A percentile compares a stretch with the other conserved stretches of the same genome.
Conservation (phyloP, 495 filamentous ascomycete genomes). For the Tricharina praecox region DNA sequence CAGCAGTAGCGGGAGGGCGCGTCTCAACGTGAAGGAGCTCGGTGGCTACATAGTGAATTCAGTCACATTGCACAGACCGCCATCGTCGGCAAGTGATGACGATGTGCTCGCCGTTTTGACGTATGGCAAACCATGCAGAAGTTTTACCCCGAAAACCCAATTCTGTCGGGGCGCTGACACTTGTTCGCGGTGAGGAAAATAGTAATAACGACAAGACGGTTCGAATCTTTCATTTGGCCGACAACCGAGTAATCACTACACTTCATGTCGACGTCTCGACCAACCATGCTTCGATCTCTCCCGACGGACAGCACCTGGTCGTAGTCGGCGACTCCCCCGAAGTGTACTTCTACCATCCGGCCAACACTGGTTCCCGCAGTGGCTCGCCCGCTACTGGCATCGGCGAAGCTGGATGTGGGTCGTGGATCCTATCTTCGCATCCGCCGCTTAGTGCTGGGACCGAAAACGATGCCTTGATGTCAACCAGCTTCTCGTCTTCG, state of each 20-base stretch:
- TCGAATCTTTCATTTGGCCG: slow-evolving; percentile 54
- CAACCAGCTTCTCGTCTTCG: slow-evolving; percentile 53
- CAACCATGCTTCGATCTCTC: slow-evolving; percentile 84
- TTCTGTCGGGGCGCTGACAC: no score
- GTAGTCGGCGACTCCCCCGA: slow-evolving; percentile 72
- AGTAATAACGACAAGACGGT: slow-evolving; percentile 85
- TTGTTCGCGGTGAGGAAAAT: not conserved
- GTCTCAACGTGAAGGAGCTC: slow-evolving; percentile 29
- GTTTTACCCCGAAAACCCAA: not conserved
- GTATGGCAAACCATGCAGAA: slow-evolving; percentile 26
- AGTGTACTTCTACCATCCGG: slow-evolving; percentile 59
- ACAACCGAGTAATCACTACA: slow-evolving; percentile 43
- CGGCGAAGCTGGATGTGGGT: slow-evolving; percentile 26
- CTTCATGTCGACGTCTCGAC: slow-evolving; percentile 61
- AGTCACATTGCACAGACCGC: slow-evolving; percentile 47
- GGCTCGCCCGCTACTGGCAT: slow-evolving; percentile 26
- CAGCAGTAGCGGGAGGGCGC: not conserved
- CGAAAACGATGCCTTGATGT: slow-evolving; percentile 38
- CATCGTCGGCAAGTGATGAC: slow-evolving; percentile 32
- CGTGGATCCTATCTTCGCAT: slow-evolving; percentile 25
- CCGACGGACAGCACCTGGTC: slow-evolving; percentile 62
- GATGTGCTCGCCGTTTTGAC: slow-evolving; percentile 52
- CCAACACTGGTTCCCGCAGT: slow-evolving; percentile 16
- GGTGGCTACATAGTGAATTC: slow-evolving; percentile 52
- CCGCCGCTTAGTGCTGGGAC: slow-evolving; percentile 22